Evolutionary conservation across 306 rosid species (phyloP).

Genomic region (Lathyrus aphaca): DNA sequence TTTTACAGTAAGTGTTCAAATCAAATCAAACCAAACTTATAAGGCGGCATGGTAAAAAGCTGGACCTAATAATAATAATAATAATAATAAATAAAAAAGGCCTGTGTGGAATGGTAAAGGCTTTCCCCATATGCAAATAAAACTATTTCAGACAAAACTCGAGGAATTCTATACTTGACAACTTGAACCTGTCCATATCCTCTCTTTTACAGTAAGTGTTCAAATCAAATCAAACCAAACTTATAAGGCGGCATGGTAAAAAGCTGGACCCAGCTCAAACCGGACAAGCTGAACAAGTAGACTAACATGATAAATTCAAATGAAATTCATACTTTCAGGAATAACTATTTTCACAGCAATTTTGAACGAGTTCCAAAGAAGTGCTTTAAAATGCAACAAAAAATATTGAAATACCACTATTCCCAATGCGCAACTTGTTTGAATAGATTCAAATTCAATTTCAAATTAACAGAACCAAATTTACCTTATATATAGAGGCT

Average conservation of each 20-base stretch:
- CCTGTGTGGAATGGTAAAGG: not conserved
- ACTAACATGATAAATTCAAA: not conserved
- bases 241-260: not conserved
- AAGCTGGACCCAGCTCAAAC: no score
- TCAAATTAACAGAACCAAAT: slow-evolving; percentile 7
- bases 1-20: slow-evolving; percentile 14
- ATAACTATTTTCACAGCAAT: not conserved
- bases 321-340: not conserved
- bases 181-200: slow-evolving; percentile 24
- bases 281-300: not conserved
- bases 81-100: not conserved
- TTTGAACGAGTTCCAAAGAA: not conserved
- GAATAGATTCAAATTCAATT: slow-evolving; percentile 14
- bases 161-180: slow-evolving; percentile 5
- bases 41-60: not conserved
- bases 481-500: slow-evolving; percentile 3
- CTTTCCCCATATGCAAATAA: not conserved
- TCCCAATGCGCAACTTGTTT: slow-evolving; percentile 12
- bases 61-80: no score
- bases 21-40: slow-evolving; percentile 8
- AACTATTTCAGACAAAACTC: not conserved
- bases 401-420: not conserved
- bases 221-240: slow-evolving; percentile 8
- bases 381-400: not conserved
- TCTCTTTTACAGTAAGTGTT: slow-evolving; percentile 12